Conservation (phyloP, 2,329 filamentous ascomycete species). For the Escovopsis weberi region DNA sequence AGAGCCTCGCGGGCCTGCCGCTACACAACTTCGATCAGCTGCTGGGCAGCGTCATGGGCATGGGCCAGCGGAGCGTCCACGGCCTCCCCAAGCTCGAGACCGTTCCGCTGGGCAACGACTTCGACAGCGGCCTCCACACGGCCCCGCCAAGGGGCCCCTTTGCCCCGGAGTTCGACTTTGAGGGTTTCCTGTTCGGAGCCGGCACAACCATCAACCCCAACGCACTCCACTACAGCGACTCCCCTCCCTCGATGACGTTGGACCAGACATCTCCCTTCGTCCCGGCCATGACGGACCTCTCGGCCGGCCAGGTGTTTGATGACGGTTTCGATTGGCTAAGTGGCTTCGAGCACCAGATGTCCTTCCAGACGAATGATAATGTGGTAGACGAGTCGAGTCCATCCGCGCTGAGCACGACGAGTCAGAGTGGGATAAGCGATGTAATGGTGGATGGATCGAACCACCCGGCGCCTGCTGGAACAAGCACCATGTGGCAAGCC, state of each 20-base stretch:
- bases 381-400: constrained; percentile 88
- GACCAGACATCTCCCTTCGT: constrained; percentile 48
- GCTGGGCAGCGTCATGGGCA: constrained; percentile 55
- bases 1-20: constrained; percentile 56
- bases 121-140: constrained; percentile 56
- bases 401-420: constrained; percentile 88
- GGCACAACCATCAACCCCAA: constrained; percentile 55
- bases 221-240: constrained; percentile 71
- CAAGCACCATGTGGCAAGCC: constrained; percentile 53
- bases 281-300: constrained; percentile 42
- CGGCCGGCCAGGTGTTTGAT: constrained; percentile 47
- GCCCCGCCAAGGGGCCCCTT: constrained; percentile 55
- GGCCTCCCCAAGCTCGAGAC: constrained; percentile 77
- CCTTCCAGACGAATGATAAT: constrained; percentile 57
- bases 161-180: constrained; percentile 34
- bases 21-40: constrained; percentile 44
- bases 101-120: constrained; percentile 52
- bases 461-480: constrained; percentile 38
- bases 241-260: constrained; percentile 50
- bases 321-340: constrained; percentile 72
- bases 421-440: constrained; percentile 82
- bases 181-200: constrained; percentile 50
- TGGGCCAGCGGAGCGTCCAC: constrained; percentile 54
- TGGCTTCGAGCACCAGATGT: constrained; percentile 66
- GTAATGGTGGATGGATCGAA: constrained; percentile 75